Percentiles rank a stretch among this genome's conserved stretches.
phyloP scores from a whole-genome alignment of 352 stramenopile genomes.

The Phytophthora ramorum region DNA sequence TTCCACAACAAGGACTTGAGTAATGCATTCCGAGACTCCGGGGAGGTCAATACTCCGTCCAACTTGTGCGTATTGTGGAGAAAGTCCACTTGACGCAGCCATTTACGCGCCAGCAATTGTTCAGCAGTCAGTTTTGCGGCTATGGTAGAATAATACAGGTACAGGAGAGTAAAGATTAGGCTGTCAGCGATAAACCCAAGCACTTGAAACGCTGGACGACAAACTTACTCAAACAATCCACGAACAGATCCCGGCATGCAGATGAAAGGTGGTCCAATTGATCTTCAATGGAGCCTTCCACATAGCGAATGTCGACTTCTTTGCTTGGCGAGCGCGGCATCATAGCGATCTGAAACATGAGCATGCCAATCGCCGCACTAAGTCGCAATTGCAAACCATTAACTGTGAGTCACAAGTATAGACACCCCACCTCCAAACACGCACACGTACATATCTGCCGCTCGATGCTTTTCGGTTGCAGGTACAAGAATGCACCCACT shows the following conservation, averaged over 20 bases:
- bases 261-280: conserved; percentile 53
- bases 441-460: conserved; percentile 52
- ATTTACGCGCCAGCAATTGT: conserved; percentile 56
- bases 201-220: not conserved
- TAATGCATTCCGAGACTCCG: conserved; percentile 26
- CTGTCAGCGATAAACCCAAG: not conserved
- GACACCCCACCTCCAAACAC: not conserved
- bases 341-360: conserved; percentile 71
- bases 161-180: conserved; percentile 1
- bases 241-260: conserved; percentile 48
- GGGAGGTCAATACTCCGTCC: conserved; percentile 17
- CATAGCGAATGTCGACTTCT: conserved; percentile 37
- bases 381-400: not conserved
- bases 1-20: conserved; percentile 61
- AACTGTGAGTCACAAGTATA: not conserved
- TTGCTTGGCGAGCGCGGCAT: conserved; percentile 36
- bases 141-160: conserved; percentile 9
- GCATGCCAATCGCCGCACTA: conserved; percentile 60
- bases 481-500: conserved; percentile 56
- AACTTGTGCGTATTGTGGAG: conserved; percentile 49
- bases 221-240: conserved; percentile 62
- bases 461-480: conserved; percentile 45
- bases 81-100: conserved; percentile 67
- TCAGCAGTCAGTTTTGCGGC: conserved; percentile 43
- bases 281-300: conserved; percentile 59